These are phyloP conservation scores for Tetrastigma voinierianum DNA, from an alignment of 164 flowering plant species.

Conservation along the genomic window DNA sequence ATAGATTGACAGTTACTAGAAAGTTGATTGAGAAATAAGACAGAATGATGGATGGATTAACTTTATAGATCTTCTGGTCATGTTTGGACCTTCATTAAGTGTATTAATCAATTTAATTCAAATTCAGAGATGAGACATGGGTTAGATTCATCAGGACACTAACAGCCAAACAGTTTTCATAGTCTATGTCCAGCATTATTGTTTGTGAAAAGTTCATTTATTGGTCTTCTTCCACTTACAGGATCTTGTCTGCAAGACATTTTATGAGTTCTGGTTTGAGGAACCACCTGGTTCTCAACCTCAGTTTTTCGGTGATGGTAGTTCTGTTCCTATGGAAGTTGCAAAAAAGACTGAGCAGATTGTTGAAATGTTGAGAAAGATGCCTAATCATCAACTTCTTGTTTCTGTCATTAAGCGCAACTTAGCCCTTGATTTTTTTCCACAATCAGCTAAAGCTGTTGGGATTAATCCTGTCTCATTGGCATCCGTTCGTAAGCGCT, in stretches of 20 bases:
- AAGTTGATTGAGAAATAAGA: no score
- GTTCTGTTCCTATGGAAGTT: conserved; percentile 86
- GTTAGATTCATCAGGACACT: not conserved
- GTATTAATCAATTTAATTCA: not conserved
- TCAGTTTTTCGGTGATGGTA: conserved; percentile 69
- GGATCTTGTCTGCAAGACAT: conserved; percentile 99
- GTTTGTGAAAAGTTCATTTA: not conserved
- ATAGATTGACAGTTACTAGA: not conserved
- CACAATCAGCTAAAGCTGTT: conserved; percentile 88
- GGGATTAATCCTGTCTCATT: conserved; percentile 80
- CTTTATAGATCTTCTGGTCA: no score
- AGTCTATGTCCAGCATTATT: not conserved
- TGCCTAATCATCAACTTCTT: conserved; percentile 80
- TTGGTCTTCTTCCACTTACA: conserved; percentile 20
- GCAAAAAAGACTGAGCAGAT: conserved; percentile 93
- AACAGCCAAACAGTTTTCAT: not conserved
- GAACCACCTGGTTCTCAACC: conserved; percentile 63
- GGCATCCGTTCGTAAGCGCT: conserved; percentile 83
- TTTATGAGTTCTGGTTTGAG: conserved; percentile 98
- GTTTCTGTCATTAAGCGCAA: conserved; percentile 76
- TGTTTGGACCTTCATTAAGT: not conserved
- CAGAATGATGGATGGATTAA: no score
- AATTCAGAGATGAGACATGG: not conserved
- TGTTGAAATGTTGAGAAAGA: conserved; percentile 78
- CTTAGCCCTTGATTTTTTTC: conserved; percentile 88